Base-by-base conservation (phyloP, 768 basidiomycete species). In the Rubroboletus pulcherrimus region DNA sequence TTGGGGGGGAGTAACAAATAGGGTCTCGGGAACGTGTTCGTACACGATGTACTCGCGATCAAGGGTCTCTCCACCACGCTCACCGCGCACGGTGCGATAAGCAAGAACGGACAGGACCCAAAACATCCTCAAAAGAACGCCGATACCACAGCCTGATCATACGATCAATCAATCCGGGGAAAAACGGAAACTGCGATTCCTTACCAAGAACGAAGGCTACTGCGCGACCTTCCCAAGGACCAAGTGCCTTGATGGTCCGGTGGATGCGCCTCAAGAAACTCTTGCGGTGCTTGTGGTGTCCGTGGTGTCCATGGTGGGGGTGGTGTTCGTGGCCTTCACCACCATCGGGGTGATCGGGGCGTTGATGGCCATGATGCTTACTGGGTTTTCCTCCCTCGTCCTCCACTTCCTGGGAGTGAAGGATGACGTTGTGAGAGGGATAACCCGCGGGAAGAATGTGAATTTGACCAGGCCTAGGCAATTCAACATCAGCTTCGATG, bases 161-260 rank as follows among this genome's bases (percentile, higher is more conserved):
- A 37, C 10, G 12, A 31, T 35, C 21, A 5, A 44, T 61, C 26
- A 59, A 19, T 6, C 10, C 2, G 39, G 19, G 12, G 40, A 19
- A 49, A 35, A 45, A 5, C 3, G 17, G 35, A 1, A 53, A 11
- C 9, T 4, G 2, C 4, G 5, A 41, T 26, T 31, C 77, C 82
- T 63, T 49, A 83, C 90, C 91, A 17, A 93, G 79, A 54, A 93
- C 90, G 57, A 93, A 93, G 4, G 91, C 85, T 15, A 93, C 85
- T 10, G 84, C 83, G 48, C 89, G 78, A 49, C 89, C 89, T 71
- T 93, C 91, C 89, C 91, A 92, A 19, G 83, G 83, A 12, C 89
- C 87, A 15, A 93, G 81, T 8, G 80, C 70, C 75, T 82, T 82
- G 52, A 92, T 71, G 3, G 89, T 86, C 52, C 72, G 73, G 63